Evolutionary conservation across 2,329 filamentous ascomycete species (phyloP).

Genomic region (Fusarium hostae): DNA sequence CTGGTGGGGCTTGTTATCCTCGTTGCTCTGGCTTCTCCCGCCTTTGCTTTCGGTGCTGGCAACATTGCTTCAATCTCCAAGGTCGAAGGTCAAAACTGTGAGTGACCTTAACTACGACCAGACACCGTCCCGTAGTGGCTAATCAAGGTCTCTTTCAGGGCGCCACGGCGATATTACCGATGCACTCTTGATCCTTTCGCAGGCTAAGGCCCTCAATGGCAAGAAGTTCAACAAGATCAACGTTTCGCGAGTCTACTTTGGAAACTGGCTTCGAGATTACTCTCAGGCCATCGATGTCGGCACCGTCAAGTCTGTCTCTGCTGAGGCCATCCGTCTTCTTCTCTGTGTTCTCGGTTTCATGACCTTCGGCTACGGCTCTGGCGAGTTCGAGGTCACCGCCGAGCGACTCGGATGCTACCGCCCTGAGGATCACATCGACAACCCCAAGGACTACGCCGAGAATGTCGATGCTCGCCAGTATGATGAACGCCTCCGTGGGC

Average conservation of each 20-base stretch:
- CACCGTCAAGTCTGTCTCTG: slow-evolving; percentile 89
- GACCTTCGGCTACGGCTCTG: slow-evolving; percentile 86
- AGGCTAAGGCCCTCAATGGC: slow-evolving; percentile 62
- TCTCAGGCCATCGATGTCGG: slow-evolving; percentile 94
- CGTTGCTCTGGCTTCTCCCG: slow-evolving; percentile 73
- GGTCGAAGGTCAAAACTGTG: slow-evolving; percentile 85
- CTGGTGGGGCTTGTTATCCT: slow-evolving; percentile 69
- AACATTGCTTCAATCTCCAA: slow-evolving; percentile 86
- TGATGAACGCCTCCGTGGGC: slow-evolving; percentile 82
- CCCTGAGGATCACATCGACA: slow-evolving; percentile 80
- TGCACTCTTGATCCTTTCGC: slow-evolving; percentile 78
- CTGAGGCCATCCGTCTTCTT: slow-evolving; percentile 89
- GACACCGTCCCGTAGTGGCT: background rate
- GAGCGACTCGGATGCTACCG: slow-evolving; percentile 86
- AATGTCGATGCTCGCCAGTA: slow-evolving; percentile 87
- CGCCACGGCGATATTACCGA: slow-evolving; percentile 95
- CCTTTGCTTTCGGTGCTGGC: slow-evolving; percentile 84
- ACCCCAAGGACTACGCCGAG: slow-evolving; percentile 89
- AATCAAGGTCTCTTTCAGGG: slow-evolving; percentile 58
- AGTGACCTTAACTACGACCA: slow-evolving; percentile 42
- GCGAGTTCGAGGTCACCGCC: slow-evolving; percentile 85
- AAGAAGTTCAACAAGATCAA: slow-evolving; percentile 92
- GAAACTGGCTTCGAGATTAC: slow-evolving; percentile 94
- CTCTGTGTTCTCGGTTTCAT: slow-evolving; percentile 92
- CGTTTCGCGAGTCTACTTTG: slow-evolving; percentile 92